Evolutionary conservation across 169 alveolate genomes (phyloP), one percentile per base, ranked within the genome.

Genomic region (Eimeria praecox): DNA sequence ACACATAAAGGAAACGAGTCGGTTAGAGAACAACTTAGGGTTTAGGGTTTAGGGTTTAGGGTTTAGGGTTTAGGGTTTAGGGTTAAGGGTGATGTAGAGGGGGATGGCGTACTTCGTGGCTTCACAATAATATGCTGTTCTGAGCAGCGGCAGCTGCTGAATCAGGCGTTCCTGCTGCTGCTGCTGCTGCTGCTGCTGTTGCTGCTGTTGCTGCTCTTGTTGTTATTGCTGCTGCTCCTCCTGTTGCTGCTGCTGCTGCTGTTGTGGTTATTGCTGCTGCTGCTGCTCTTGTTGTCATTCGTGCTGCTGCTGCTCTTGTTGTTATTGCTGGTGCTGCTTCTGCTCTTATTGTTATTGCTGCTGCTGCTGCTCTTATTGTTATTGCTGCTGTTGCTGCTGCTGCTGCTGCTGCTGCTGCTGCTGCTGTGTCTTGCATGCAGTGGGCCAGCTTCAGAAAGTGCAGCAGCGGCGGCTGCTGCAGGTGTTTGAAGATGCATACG

Each of bases 381-480:
- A 20, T 20, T 52, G 62, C 18, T 52, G 24, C 18, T 52, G 62
- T 52, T 52, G 9, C 62, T 52, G 62, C 5, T 2, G 62, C 18
- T 52, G 40, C 16, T 69, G 80, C 35, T 16, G 42, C n/a, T 12
- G 62, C 30, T n/a, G 52, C 33, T 33, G 35, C 71, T 42, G 90
- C 64, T 44, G 90, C 90, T 75, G 86, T 44, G 59, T 40, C 69
- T 27, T 38, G 46, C n/a, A 38, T 49, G 93, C 95, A 95, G 95
- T 95, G 92, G 75, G 95, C 30, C 93, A 82, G 95, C 95, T 95
- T 44, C 97, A 93, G 91, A 92, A 93, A 71, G 95, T 75, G 95
- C 97, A 95, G 95, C 97, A 95, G 95, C 90, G 95, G 85, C 90
- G 97, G 46, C 96, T 95, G 75, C 95, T 95, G 77, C 94, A 90